Base-by-base conservation (phyloP, 176 grass and related monocot species). In the Phragmites australis region DNA sequence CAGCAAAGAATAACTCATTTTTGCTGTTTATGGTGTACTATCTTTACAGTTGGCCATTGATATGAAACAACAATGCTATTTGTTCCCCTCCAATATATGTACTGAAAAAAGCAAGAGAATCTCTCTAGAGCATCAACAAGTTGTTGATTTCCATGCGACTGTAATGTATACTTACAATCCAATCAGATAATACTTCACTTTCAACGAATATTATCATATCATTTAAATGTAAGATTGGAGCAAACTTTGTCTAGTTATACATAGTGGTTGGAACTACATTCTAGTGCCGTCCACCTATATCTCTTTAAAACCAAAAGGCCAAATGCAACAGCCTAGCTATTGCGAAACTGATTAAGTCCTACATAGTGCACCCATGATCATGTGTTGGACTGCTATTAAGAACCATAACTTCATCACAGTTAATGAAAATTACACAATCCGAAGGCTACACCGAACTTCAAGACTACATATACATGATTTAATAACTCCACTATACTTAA, bases 221-320 rank as follows among this genome's bases (percentile, higher is more conserved):
- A 32, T 72, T 65, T 70, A 55, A 68, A 59, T 64, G 45, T 75
- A 86, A 63, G 42, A 64, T 73, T 83, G 48, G 47, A 54, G 17
- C 57, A 72, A 52, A 44, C 17, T 56, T 78, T 49, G 39, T 23
- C 47, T 65, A 78, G 2, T 23, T 78, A 83, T 74, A 67, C 40
- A 54, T 59, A 87, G 86, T 78, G 65, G 86, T 83, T 87, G 46
- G 65, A 72, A 71, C 65, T 73, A 83, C 80, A 88, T 78, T 88
- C 39, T n/a, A 46, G 57, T 88, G 74, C 27, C 29, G 30, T 74
- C 37, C 52, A 72, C 53, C 41, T 44, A 49, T 22, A 48, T 51
- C 51, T 32, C 34, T 34, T 23, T 48, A 26, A 5, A 87, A 43
- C 8, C 39, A 9, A 43, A 34, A 82, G 8, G 8, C 37, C 34